phyloP scores from a whole-genome alignment of 768 basidiomycete species.

The Russula sp. region DNA sequence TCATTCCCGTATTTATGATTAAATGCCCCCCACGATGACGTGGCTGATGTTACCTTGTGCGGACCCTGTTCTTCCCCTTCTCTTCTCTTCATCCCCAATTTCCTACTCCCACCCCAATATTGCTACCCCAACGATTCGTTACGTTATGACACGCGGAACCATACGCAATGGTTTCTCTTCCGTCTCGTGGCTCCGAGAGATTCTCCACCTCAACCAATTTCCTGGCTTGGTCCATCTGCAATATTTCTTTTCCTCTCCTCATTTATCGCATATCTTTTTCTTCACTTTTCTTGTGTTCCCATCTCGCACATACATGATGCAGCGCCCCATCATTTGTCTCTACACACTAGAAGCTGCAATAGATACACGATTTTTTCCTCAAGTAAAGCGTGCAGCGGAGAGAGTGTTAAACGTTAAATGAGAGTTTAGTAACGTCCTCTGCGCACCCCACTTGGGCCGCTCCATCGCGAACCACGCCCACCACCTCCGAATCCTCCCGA shows the following conservation, averaged over 20 bases:
- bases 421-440: constrained; percentile 13
- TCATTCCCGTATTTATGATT: constrained; percentile 20
- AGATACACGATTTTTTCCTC: constrained; percentile 1
- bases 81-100: neutral
- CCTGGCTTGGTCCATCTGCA: constrained; percentile 5
- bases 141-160: constrained; percentile 2
- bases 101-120: neutral
- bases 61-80: constrained; percentile 12
- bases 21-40: constrained; percentile 11
- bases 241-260: neutral
- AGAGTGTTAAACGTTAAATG: neutral
- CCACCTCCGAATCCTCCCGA: constrained; percentile 29
- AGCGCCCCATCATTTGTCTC: neutral
- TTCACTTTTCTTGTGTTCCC: neutral
- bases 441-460: constrained; percentile 9
- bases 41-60: constrained; percentile 17
- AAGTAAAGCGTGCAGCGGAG: neutral
- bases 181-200: neutral
- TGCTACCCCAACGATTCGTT: neutral
- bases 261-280: constrained; percentile 14
- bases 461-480: constrained; percentile 25
- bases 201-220: neutral
- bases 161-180: constrained; percentile 3
- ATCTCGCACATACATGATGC: constrained; percentile 5
- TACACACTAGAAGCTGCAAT: constrained; percentile 15